Evolutionary conservation across 169 alveolate species (phyloP), one percentile per base, ranked within the genome.

Genomic region (Cryptosporidium tyzzeri): DNA sequence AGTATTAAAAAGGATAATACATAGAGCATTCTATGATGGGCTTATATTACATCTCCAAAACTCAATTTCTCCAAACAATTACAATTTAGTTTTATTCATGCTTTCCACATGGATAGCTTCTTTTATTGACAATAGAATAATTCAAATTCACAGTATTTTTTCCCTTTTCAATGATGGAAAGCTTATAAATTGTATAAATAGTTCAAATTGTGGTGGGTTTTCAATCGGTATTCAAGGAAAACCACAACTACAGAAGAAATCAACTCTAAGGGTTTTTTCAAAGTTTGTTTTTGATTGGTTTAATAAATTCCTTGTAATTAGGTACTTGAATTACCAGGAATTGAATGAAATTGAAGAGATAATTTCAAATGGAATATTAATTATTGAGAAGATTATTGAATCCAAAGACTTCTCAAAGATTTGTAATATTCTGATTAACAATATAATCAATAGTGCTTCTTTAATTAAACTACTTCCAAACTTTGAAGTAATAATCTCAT

Each of bases 101-200:
- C 55, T 80, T 26, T 80, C 89, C 2, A 21, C 62, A 12, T 80
- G 89, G 89, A 23, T 80, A 26, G 65, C 61, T 29, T 80, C 89
- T 14, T 80, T 80, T 48, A 80, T 80, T 26, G 89, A 80, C 59
- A 80, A 39, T 41, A 80, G 75, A 39, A 18, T 80, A 4, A 9
- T 80, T 26, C 89, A 65, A 35, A 10, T 62, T 33, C 59, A 80
- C 45, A 23, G 50, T 29, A 55, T 55, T 26, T 55, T 55, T 55
- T n/a, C 67, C 2, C 26, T 10, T 26, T 55, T 55, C 35, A 55
- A 26, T 8, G 35, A 55, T 23, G 67, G 35, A 48, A 48, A 14
- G 21, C 55, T 5, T 3, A 16, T 14, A 48, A 14, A 3, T 48
- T 16, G 14, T 48, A 48, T 7, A 12, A 1, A 0, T 2, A 21